Evolutionary conservation across 345 rosid species (phyloP).

Genomic region (Brassica incana): DNA sequence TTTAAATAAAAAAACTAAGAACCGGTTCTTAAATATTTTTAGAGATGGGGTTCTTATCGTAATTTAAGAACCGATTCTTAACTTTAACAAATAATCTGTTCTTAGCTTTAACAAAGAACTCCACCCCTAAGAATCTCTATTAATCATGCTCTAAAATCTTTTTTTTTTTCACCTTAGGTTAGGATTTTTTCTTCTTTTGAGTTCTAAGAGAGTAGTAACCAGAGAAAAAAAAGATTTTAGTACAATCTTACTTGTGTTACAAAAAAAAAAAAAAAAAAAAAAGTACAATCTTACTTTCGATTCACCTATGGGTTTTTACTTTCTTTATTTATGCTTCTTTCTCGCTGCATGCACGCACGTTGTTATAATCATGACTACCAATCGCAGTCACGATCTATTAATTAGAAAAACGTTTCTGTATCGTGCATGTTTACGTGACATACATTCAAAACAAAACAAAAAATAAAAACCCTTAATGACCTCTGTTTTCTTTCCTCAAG

Average conservation of each 20-base stretch:
- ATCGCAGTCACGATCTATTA: constrained; percentile 28
- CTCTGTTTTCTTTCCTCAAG: constrained; percentile 1
- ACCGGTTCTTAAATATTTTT: no score
- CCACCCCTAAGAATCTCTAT: no score
- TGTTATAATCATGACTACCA: constrained; percentile 31
- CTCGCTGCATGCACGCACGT: constrained; percentile 21
- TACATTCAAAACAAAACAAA: not conserved
- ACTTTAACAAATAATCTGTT: no score
- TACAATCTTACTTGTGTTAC: not conserved
- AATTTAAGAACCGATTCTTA: no score
- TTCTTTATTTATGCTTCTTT: not conserved
- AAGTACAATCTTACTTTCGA: not conserved
- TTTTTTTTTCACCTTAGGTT: not conserved
- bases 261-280: no score
- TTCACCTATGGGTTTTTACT: not conserved
- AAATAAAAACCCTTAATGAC: not conserved
- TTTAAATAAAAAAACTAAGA: no score
- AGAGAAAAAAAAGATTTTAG: not conserved
- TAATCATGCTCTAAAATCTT: no score
- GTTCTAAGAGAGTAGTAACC: not conserved
- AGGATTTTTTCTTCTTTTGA: not conserved
- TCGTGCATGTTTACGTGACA: not conserved
- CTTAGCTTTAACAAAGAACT: no score
- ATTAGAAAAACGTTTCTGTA: not conserved
- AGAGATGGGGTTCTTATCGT: no score